Evolutionary conservation across 352 stramenopile species (phyloP).

Genomic region (Phytophthora meadii): DNA sequence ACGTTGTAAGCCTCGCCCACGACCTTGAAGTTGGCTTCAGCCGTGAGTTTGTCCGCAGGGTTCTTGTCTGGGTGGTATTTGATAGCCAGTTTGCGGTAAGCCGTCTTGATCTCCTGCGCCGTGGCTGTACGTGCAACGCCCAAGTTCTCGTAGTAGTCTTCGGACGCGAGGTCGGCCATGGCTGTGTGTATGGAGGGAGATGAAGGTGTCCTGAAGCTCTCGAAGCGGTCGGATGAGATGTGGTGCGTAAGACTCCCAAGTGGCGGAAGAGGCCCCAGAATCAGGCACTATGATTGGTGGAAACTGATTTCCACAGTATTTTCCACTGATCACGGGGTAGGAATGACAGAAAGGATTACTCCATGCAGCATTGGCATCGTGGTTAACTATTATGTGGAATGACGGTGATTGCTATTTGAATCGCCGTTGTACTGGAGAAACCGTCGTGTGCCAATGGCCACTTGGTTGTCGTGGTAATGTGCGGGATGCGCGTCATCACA

Average conservation of each 20-base stretch:
- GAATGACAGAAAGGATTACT: neutral
- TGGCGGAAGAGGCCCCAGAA: slow-evolving; percentile 22
- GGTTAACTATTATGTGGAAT: neutral
- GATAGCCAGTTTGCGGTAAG: slow-evolving; percentile 92
- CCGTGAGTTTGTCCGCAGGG: slow-evolving; percentile 76
- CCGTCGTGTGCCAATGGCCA: slow-evolving; percentile 9
- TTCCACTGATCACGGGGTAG: slow-evolving; percentile 1
- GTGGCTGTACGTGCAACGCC: slow-evolving; percentile 71
- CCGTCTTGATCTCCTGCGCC: slow-evolving; percentile 86
- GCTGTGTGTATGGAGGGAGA: neutral
- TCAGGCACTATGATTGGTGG: slow-evolving; percentile 13
- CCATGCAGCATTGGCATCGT: neutral
- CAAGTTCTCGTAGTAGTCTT: slow-evolving; percentile 90
- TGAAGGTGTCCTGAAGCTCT: slow-evolving; percentile 9
- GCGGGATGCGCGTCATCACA: slow-evolving; percentile 8
- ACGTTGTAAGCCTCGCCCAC: slow-evolving; percentile 95
- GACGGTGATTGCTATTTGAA: slow-evolving; percentile 2
- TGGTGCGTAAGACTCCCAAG: slow-evolving; percentile 1
- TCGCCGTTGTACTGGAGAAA: slow-evolving; percentile 15
- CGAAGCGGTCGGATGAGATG: slow-evolving; percentile 13
- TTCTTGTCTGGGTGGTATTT: slow-evolving; percentile 96
- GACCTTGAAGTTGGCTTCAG: slow-evolving; percentile 95
- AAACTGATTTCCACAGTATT: slow-evolving; percentile 27
- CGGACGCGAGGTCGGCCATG: slow-evolving; percentile 65
- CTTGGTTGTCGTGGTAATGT: slow-evolving; percentile 23